Conservation (phyloP, 1,139 yeast genomes). For the Zygosaccharomyces pseudobailii region DNA sequence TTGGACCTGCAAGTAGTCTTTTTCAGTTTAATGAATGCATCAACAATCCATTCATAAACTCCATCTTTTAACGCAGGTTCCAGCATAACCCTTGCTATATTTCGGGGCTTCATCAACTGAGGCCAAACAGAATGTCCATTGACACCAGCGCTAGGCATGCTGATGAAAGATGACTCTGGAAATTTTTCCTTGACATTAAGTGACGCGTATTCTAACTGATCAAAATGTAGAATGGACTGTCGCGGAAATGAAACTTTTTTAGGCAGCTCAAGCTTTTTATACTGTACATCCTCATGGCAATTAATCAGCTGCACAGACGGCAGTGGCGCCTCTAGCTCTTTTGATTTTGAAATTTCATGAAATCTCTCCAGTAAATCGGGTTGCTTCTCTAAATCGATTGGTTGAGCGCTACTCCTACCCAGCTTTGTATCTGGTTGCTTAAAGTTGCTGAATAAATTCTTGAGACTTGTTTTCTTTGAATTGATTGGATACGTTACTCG, state of each 20-base stretch:
- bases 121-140: conserved; percentile 38
- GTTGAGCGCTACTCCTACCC: conserved; percentile 1
- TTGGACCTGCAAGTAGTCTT: conserved; percentile 36
- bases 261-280: conserved; percentile 4
- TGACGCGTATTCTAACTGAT: conserved; percentile 11
- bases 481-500: conserved; percentile 10
- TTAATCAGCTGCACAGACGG: conserved; percentile 17
- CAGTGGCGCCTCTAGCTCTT: conserved; percentile 19
- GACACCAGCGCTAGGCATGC: conserved; percentile 1
- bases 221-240: not conserved
- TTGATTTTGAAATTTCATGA: conserved; percentile 17
- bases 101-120: conserved; percentile 41
- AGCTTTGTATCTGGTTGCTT: conserved; percentile 6
- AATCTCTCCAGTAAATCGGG: conserved; percentile 9
- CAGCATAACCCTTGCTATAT: conserved; percentile 39
- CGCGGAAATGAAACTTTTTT: not conserved
- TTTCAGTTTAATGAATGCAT: conserved; percentile 45
- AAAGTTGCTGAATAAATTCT: conserved; percentile 16
- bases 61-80: conserved; percentile 23
- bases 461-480: conserved; percentile 20
- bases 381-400: not conserved
- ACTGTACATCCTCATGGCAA: conserved; percentile 5
- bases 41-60: conserved; percentile 46
- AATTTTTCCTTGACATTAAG: conserved; percentile 7
- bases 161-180: not conserved